Conservation (phyloP, 495 filamentous ascomycete genomes). For the Annulohypoxylon bovei region DNA sequence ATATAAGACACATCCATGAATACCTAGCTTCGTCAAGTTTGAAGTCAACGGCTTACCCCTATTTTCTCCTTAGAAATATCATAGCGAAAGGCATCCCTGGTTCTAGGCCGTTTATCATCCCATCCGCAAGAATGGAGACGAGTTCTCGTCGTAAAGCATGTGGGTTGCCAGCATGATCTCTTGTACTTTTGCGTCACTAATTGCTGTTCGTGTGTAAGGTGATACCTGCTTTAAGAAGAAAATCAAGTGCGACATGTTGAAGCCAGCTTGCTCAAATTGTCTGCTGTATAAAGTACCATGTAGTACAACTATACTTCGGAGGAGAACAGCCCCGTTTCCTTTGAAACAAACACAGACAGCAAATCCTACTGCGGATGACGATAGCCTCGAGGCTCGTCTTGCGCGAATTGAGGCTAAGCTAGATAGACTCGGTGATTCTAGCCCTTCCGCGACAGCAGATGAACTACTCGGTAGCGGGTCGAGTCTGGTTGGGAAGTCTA, state of each 20-base stretch:
- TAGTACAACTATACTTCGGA: conserved; percentile 44
- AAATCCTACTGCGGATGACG: conserved; percentile 4
- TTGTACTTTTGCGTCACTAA: not conserved
- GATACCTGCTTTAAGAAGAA: conserved; percentile 52
- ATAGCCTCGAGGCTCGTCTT: conserved; percentile 43
- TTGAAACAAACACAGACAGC: not conserved
- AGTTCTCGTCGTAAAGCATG: conserved; percentile 45
- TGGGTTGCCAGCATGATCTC: not conserved
- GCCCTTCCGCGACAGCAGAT: not conserved
- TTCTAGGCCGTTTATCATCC: not conserved
- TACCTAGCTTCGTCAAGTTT: not conserved
- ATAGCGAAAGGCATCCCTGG: not conserved
- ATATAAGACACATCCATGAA: too few relatives aligned
- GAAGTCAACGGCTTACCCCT: not conserved
- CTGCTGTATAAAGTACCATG: conserved; percentile 45
- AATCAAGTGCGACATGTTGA: conserved; percentile 49
- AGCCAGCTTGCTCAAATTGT: conserved; percentile 49
- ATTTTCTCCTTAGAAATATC: not conserved
- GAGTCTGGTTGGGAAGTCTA: not conserved
- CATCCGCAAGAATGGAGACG: conserved; percentile 35
- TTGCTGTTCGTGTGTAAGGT: conserved; percentile 5
- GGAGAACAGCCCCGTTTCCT: conserved; percentile 17
- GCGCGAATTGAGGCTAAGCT: conserved; percentile 49
- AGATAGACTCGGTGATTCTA: conserved; percentile 37
- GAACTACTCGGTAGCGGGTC: not conserved